Base-by-base conservation (phyloP, 2,329 filamentous ascomycete genomes). In the Geosmithia morbida region DNA sequence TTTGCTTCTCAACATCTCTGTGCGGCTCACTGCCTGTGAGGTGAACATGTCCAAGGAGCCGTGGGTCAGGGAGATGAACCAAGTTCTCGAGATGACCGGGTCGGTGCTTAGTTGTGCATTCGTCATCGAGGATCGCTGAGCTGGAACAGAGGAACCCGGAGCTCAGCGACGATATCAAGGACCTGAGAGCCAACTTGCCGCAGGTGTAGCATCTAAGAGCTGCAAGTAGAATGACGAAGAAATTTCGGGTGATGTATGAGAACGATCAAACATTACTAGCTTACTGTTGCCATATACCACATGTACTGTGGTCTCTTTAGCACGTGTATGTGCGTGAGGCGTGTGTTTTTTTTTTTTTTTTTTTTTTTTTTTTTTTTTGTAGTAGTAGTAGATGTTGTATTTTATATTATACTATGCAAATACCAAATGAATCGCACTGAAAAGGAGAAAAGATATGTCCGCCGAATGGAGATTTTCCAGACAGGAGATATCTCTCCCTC, bases 91-190 rank as follows among this genome's bases (percentile, higher is more conserved):
- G 13, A 63, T 69, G 2, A 61, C 74, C 33, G 74, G 77, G 6
- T 60, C 84, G 43, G 64, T 75, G 2, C 78, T 85, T 56, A 81
- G 76, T 48, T 75, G 70, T 53, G 55, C 84, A 26, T 86, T 86
- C 57, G 68, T 85, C 66, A 54, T 71, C 1, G 83, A 86, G 77
- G 57, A 74, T 79, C 64, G 78, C 80, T 51, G 68, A 69, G 10
- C 61, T 83, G 40, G 66, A 75, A 52, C 60, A 67, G 46, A 61
- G 68, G 48, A 64, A 83, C 22, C 67, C 71, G 45, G 61, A 68
- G 22, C 60, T 82, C 8, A 71, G 75, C 55, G 63, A 59, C 46
- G 74, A 71, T 48, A 71, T 72, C 45, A 56, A 48, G 42, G 51
- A 50, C 3, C 49, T 61, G 39, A 53, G 54, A 22, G 49, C 44